Evolutionary conservation across 2,329 filamentous ascomycete species (phyloP).

Genomic region (Paecilomyces sp.): DNA sequence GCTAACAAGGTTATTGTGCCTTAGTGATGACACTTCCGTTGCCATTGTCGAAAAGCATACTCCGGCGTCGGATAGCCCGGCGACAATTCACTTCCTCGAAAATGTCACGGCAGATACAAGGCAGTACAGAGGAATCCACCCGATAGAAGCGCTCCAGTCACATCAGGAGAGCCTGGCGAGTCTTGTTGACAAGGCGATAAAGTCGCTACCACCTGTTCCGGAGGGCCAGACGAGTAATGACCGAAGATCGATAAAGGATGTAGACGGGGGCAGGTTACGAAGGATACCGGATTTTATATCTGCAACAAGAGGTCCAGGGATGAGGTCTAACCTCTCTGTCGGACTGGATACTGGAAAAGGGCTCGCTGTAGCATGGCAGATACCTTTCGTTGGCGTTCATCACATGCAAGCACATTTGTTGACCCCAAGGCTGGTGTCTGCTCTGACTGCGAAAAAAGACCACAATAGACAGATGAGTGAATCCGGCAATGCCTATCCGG

Average conservation of each 20-base stretch:
- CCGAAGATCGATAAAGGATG: slow-evolving; percentile 13
- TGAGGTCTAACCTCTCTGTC: slow-evolving; percentile 68
- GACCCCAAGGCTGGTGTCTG: slow-evolving; percentile 69
- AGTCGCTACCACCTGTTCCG: slow-evolving; percentile 41
- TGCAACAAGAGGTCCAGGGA: slow-evolving; percentile 85
- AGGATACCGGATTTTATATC: slow-evolving; percentile 73
- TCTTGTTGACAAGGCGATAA: slow-evolving; percentile 60
- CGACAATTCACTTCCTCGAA: slow-evolving; percentile 67
- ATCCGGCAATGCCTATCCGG: slow-evolving; percentile 31
- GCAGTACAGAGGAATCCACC: slow-evolving; percentile 70
- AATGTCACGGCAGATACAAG: slow-evolving; percentile 77
- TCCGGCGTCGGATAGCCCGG: slow-evolving; percentile 17
- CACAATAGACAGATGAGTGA: slow-evolving; percentile 4
- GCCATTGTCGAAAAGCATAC: slow-evolving; percentile 62
- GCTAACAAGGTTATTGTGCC: background rate
- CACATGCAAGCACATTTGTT: slow-evolving; percentile 97
- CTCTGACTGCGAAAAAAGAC: slow-evolving; percentile 39
- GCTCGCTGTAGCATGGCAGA: slow-evolving; percentile 71
- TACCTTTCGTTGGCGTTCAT: slow-evolving; percentile 79
- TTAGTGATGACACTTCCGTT: slow-evolving; percentile 83
- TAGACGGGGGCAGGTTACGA: slow-evolving; percentile 18
- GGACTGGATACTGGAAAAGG: slow-evolving; percentile 84
- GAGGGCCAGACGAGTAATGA: slow-evolving; percentile 4
- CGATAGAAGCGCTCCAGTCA: slow-evolving; percentile 64
- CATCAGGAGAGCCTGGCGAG: slow-evolving; percentile 65